phyloP scores from a whole-genome alignment of 495 filamentous ascomycete species.

The Thozetella sp. region DNA sequence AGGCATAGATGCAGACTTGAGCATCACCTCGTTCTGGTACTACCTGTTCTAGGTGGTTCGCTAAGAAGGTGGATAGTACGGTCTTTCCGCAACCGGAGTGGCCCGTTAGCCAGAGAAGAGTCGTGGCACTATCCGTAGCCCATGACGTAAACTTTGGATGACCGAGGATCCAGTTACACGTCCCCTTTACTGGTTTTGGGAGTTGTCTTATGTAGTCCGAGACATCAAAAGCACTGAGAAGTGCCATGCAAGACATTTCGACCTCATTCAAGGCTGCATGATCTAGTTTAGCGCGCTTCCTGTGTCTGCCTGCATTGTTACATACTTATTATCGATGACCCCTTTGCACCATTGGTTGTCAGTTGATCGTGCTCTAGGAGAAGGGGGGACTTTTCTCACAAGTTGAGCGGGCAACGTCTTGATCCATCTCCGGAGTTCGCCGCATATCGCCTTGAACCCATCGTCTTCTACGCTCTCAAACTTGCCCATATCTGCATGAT shows the following conservation, averaged over 20 bases:
- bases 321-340: not conserved
- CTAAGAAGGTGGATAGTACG: slow-evolving; percentile 8
- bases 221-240: slow-evolving; percentile 14
- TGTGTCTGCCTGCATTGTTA: slow-evolving; percentile 1
- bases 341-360: not conserved
- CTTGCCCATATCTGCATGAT: slow-evolving; percentile 46
- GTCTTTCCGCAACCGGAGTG: slow-evolving; percentile 25
- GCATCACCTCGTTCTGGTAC: not conserved
- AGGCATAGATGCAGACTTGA: slow-evolving; percentile 21
- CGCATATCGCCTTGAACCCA: slow-evolving; percentile 18
- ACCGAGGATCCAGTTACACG: slow-evolving; percentile 24
- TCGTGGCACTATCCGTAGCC: slow-evolving; percentile 6
- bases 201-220: slow-evolving; percentile 14
- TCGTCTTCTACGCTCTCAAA: slow-evolving; percentile 20
- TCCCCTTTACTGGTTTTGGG: slow-evolving; percentile 14
- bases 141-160: slow-evolving; percentile 16
- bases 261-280: slow-evolving; percentile 14
- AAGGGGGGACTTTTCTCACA: not conserved
- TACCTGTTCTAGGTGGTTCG: slow-evolving; percentile 1
- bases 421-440: slow-evolving; percentile 20
- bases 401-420: slow-evolving; percentile 2
- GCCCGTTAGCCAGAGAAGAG: slow-evolving; percentile 24
- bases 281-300: not conserved
- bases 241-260: slow-evolving; percentile 16
- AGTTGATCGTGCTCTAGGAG: not conserved